Percentiles rank a stretch among this genome's conserved stretches.
Evolutionary conservation across 2,329 filamentous ascomycete species (phyloP).

Genomic region (Fonsecaea multimorphosa): DNA sequence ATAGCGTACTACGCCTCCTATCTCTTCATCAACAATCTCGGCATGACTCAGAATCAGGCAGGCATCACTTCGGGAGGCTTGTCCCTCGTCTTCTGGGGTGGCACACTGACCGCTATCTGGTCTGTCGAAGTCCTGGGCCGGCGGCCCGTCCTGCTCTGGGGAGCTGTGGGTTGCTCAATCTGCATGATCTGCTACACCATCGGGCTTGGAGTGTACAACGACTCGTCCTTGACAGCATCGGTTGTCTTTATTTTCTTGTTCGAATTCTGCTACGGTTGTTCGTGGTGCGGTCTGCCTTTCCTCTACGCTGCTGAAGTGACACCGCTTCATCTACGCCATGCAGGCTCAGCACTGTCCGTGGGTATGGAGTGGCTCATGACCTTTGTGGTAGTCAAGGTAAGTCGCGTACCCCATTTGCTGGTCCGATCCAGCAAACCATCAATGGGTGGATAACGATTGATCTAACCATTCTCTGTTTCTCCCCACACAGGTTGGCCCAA

Average conservation of each 20-base stretch:
- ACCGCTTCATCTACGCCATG: constrained; percentile 56
- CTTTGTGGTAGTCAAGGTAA: constrained; percentile 18
- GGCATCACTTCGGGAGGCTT: constrained; percentile 9
- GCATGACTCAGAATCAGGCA: constrained; percentile 26
- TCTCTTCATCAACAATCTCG: constrained; percentile 33
- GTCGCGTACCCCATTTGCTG: neutral
- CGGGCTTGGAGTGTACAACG: constrained; percentile 14
- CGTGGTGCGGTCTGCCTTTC: constrained; percentile 7
- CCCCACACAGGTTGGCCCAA: neutral
- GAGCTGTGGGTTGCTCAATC: neutral
- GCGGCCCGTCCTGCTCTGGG: constrained; percentile 9
- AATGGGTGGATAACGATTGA: neutral
- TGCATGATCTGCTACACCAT: constrained; percentile 23
- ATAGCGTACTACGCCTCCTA: constrained; percentile 31
- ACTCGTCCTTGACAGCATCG: constrained; percentile 1
- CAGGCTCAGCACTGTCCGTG: constrained; percentile 57
- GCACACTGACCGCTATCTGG: constrained; percentile 17
- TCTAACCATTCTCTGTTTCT: neutral
- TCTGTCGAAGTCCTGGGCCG: constrained; percentile 14
- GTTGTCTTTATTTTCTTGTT: constrained; percentile 20
- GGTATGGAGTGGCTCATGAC: constrained; percentile 52
- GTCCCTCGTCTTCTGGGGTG: constrained; percentile 15
- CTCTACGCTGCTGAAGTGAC: constrained; percentile 57
- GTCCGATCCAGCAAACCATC: constrained; percentile 30
- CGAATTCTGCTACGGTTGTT: constrained; percentile 23